Conservation (phyloP, 169 alveolate species). For the Eimeria mitis region DNA sequence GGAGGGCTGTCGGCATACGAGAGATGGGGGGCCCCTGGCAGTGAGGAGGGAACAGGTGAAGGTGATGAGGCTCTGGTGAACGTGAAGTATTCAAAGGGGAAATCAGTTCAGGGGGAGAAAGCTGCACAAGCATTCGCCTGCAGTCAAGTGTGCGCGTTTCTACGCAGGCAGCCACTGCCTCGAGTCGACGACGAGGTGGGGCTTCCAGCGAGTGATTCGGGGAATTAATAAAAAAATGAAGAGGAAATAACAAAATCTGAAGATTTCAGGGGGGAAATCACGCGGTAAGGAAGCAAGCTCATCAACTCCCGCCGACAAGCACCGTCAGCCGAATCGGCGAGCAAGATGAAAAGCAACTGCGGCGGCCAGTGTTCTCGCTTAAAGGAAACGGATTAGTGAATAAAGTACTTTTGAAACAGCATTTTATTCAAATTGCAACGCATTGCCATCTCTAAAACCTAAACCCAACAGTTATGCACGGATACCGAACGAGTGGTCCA, state of each 20-base stretch:
- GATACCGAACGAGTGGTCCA: constrained; percentile 27
- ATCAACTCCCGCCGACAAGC: constrained; percentile 12
- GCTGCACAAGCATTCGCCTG: background rate
- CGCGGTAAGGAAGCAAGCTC: background rate
- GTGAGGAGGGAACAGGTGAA: background rate
- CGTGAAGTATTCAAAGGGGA: background rate
- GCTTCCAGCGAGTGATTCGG: background rate
- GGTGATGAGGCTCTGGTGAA: background rate
- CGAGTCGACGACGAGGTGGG: background rate
- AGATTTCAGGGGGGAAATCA: background rate
- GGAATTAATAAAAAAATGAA: background rate
- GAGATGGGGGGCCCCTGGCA: background rate
- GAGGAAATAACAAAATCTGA: constrained; percentile 14
- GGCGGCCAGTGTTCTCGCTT: background rate
- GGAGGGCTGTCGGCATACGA: background rate
- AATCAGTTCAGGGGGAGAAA: background rate
- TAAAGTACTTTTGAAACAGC: background rate
- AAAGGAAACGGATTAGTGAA: too few species aligned
- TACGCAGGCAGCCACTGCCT: constrained; percentile 29
- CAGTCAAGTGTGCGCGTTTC: constrained; percentile 3
- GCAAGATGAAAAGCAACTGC: constrained; percentile 11
- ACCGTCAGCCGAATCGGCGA: constrained; percentile 67
- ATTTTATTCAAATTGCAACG: background rate
- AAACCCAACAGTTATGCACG: background rate
- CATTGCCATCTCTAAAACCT: background rate